Evolutionary conservation across 345 rosid genomes (phyloP).

Genomic region (Syzygium aqueum): DNA sequence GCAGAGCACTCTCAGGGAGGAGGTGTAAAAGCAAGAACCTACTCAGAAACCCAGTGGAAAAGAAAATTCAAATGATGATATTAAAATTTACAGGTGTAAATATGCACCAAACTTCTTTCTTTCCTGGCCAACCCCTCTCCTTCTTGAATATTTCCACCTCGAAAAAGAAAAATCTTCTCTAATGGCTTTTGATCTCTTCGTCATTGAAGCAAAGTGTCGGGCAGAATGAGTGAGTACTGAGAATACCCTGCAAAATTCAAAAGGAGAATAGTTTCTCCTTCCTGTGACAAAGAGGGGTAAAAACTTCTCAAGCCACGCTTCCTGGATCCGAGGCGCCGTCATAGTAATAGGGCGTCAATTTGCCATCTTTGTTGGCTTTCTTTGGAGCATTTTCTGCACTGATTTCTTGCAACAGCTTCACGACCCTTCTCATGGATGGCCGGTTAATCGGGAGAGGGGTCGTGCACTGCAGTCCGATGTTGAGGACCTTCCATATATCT

Average conservation of each 20-base stretch:
- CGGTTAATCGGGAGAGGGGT: slow-evolving; percentile 89
- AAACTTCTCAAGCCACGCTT: slow-evolving; percentile 50
- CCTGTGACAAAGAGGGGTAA: neutral
- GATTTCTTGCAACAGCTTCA: slow-evolving; percentile 77
- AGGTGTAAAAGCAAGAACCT: neutral
- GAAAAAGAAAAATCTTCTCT: neutral
- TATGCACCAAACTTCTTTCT: neutral
- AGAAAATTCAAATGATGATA: neutral
- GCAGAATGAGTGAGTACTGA: neutral
- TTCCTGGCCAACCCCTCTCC: neutral
- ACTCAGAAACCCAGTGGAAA: neutral
- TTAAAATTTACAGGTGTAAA: neutral
- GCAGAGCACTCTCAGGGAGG: neutral
- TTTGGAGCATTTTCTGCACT: slow-evolving; percentile 29
- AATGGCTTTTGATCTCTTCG: neutral
- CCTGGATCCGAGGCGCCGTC: slow-evolving; percentile 81
- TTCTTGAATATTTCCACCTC: neutral
- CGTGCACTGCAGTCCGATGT: slow-evolving; percentile 82
- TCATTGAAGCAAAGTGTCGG: neutral
- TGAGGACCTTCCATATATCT: slow-evolving; percentile 77
- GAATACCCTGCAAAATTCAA: neutral
- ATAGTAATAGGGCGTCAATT: slow-evolving; percentile 76
- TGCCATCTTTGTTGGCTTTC: slow-evolving; percentile 54
- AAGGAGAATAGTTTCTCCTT: neutral
- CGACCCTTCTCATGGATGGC: slow-evolving; percentile 94